phyloP scores from a whole-genome alignment of 2,329 filamentous ascomycete genomes.

The Hymenoscyphus repandus region DNA sequence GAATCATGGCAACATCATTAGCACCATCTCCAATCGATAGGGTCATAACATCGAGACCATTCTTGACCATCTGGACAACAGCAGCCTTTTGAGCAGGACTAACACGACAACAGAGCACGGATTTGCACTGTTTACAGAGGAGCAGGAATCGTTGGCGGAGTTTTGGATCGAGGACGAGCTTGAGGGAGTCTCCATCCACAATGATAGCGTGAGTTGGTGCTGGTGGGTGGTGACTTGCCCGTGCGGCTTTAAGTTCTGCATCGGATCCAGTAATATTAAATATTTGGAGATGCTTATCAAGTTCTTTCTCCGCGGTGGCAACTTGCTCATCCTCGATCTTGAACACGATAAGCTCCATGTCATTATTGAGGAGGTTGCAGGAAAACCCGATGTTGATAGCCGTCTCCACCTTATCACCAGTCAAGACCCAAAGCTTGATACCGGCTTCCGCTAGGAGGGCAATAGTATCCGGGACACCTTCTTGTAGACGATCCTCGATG shows the following conservation, averaged over 20 bases:
- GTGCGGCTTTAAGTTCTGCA: conserved; percentile 74
- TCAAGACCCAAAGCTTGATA: conserved; percentile 98
- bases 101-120: conserved; percentile 94
- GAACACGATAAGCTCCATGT: conserved; percentile 93
- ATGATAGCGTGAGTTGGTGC: conserved; percentile 85
- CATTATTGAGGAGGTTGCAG: conserved; percentile 93
- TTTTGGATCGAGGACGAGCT: conserved; percentile 75
- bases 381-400: conserved; percentile 99
- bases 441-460: conserved; percentile 84
- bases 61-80: conserved; percentile 95
- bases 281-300: conserved; percentile 65
- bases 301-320: conserved; percentile 58
- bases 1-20: conserved; percentile 97
- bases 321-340: conserved; percentile 73
- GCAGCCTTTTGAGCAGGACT: conserved; percentile 95
- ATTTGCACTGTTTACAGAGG: conserved; percentile 94
- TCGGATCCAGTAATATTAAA: conserved; percentile 83
- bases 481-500: conserved; percentile 94
- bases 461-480: conserved; percentile 95
- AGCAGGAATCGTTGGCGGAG: conserved; percentile 90
- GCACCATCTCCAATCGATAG: conserved; percentile 89
- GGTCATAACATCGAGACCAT: conserved; percentile 92
- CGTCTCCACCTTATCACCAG: conserved; percentile 97
- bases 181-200: conserved; percentile 90
- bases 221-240: conserved; percentile 79